phyloP scores from a whole-genome alignment of 495 filamentous ascomycete species.

The Hyaloscypha hepaticicola region DNA sequence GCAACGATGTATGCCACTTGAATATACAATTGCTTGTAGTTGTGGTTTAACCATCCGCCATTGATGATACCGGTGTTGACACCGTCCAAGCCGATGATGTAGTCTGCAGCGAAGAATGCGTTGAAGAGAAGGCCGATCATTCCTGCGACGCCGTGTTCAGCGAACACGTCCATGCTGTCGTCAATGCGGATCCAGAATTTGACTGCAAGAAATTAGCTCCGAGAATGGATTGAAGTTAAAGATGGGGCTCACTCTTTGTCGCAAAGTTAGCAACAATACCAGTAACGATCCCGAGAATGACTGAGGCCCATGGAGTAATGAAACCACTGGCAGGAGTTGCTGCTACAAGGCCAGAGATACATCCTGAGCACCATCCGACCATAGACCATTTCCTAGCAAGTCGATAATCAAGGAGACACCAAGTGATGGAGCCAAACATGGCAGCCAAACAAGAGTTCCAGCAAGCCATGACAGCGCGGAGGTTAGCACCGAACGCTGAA shows the following conservation, averaged over 20 bases:
- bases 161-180: conserved; percentile 96
- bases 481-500: conserved; percentile 93
- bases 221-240: conserved; percentile 19
- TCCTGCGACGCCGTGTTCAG: conserved; percentile 93
- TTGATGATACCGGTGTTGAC: conserved; percentile 72
- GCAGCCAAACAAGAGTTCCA: conserved; percentile 96
- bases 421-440: conserved; percentile 82
- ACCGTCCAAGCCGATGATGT: conserved; percentile 91
- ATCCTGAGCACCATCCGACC: conserved; percentile 97
- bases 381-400: conserved; percentile 98
- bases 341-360: conserved; percentile 85
- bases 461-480: conserved; percentile 90
- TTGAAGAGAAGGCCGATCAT: conserved; percentile 94
- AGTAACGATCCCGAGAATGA: conserved; percentile 81
- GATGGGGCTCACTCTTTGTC: conserved; percentile 69
- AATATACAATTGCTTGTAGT: conserved; percentile 87
- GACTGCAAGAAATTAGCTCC: conserved; percentile 51
- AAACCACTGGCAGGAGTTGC: conserved; percentile 87
- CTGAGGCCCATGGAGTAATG: conserved; percentile 86
- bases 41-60: conserved; percentile 85
- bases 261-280: conserved; percentile 89
- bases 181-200: conserved; percentile 96
- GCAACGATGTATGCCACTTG: conserved; percentile 90
- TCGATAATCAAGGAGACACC: conserved; percentile 91
- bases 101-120: conserved; percentile 80